phyloP scores from a whole-genome alignment of 441 rosid species.

The Arabidopsis lyrata region DNA sequence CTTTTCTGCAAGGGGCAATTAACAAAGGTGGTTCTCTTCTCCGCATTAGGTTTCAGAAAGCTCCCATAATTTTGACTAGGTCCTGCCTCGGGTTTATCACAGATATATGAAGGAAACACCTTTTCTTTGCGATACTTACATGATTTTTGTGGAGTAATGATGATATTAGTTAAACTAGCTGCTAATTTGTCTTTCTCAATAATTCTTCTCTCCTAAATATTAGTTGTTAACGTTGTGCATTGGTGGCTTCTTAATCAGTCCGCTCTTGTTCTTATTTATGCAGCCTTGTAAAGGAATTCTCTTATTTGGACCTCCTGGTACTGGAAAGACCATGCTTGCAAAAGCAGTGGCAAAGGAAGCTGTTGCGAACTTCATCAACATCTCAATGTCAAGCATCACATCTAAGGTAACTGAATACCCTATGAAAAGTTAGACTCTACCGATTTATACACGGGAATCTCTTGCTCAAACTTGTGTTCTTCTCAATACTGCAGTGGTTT shows the following conservation, averaged over 20 bases:
- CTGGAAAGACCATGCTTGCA: slow-evolving; percentile 97
- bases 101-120: background rate
- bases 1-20: slow-evolving; percentile 87
- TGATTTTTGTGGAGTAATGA: slow-evolving; percentile 15
- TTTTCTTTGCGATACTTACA: slow-evolving; percentile 3
- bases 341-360: slow-evolving; percentile 97
- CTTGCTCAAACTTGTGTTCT: slow-evolving; percentile 18
- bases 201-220: background rate
- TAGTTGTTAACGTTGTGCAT: background rate
- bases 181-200: slow-evolving; percentile 17
- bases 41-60: slow-evolving; percentile 7
- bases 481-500: slow-evolving; percentile 25
- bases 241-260: slow-evolving; percentile 15
- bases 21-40: slow-evolving; percentile 67
- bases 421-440: slow-evolving; percentile 11
- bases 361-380: slow-evolving; percentile 91
- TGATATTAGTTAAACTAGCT: slow-evolving; percentile 19
- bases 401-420: slow-evolving; percentile 64
- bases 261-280: slow-evolving; percentile 14
- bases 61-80: background rate
- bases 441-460: background rate
- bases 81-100: slow-evolving; percentile 10
- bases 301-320: slow-evolving; percentile 97
- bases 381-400: slow-evolving; percentile 48
- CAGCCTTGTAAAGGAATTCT: slow-evolving; percentile 80